Evolutionary conservation across 345 rosid species (phyloP), one percentile per base, ranked within the genome.

Genomic region (Ceriops zippeliana): DNA sequence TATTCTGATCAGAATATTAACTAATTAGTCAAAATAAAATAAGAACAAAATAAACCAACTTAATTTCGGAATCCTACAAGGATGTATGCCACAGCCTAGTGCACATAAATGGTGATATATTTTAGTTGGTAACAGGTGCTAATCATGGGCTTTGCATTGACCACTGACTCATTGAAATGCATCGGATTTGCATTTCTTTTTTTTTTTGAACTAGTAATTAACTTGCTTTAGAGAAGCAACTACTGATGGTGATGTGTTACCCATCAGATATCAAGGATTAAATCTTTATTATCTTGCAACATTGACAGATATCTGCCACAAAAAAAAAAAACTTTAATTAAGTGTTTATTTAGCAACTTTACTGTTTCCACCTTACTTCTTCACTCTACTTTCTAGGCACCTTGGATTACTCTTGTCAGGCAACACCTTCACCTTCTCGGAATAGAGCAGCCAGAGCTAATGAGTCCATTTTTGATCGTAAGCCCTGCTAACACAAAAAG

Each of bases 381-480:
- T 3, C 9, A 6, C 47, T 64, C 24, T 26, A 28, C 22, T 35
- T 26, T 28, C 72, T 53, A 89, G 96, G 98, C 72, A 78, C 87
- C n/a, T 74, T 93, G 52, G 75, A 88, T 61, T 32, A 27, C 30
- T 52, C 83, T 1, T 90, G 97, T 59, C 58, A 69, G 8, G 68
- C 81, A 68, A 85, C 87, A 63, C 78, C 82, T 5, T 17, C 93
- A 27, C 85, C 90, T 7, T 63, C 68, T 51, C 80, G 78, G 53
- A 79, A 79, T 31, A 85, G 83, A 70, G 49, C 70, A 62, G 68
- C 58, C 20, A 81, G 59, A 66, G 24, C 67, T 27, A 86, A 75
- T 38, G 63, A 37, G 37, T 82, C 97, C 6, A 7, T 90, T 38
- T 35, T 85, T 24, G 83, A 84, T 34, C 78, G 98, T 93, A 85